Conservation (phyloP, 2,329 filamentous ascomycete genomes). For the Exophiala viscosa region DNA sequence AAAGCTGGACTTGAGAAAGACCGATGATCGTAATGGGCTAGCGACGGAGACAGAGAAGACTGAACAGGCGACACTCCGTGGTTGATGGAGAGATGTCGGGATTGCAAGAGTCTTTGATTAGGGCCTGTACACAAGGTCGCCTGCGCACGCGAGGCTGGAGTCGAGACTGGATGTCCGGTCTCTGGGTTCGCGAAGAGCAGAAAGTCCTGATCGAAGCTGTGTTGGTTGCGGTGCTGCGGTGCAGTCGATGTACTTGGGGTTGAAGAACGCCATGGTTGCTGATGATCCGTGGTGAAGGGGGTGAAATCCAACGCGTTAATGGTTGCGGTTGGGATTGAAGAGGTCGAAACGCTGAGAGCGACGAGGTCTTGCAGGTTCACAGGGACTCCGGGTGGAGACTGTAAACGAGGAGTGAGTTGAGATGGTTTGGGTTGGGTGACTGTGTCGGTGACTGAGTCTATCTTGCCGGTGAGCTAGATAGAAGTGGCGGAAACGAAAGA, state of each 20-base stretch:
- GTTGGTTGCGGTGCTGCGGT: constrained; percentile 26
- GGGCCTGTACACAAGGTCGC: constrained; percentile 33
- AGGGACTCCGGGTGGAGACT: constrained; percentile 32
- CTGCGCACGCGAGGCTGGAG: constrained; percentile 30
- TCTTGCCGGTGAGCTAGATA: constrained; percentile 32
- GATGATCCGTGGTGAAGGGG: constrained; percentile 37
- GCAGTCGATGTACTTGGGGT: constrained; percentile 33
- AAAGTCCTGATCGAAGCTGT: constrained; percentile 34
- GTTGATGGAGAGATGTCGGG: constrained; percentile 27
- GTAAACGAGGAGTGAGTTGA: constrained; percentile 29
- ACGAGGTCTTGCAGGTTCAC: constrained; percentile 31
- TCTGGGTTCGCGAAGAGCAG: constrained; percentile 32
- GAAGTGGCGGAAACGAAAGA: constrained; percentile 17
- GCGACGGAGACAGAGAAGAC: constrained; percentile 23
- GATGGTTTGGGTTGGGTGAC: constrained; percentile 22
- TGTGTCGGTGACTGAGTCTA: constrained; percentile 25
- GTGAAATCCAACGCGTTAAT: constrained; percentile 33
- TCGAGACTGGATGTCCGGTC: constrained; percentile 21
- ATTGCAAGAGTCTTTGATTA: constrained; percentile 27
- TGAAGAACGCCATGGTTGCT: constrained; percentile 34
- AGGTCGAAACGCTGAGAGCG: constrained; percentile 29
- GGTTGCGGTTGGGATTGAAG: constrained; percentile 32
- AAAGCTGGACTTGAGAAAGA: constrained; percentile 27
- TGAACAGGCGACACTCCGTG: constrained; percentile 26
- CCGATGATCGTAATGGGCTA: constrained; percentile 23